Evolutionary conservation across 805 yeast genomes (phyloP).

Genomic region (Wickerhamiella australiensis): DNA sequence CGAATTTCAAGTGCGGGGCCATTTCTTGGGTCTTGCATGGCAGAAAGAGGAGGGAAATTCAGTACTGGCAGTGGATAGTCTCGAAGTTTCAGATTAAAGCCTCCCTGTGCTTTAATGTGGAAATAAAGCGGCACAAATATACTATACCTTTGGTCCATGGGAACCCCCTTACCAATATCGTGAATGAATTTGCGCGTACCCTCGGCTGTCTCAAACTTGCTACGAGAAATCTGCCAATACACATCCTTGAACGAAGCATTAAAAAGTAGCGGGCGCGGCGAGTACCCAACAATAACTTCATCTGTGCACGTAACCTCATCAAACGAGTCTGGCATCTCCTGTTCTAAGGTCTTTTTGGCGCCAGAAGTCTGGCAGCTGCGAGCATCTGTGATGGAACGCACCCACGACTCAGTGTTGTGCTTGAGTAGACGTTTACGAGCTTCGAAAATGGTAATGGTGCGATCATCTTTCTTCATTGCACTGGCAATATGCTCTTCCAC

Average conservation of each 20-base stretch:
- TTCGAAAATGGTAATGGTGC: constrained; percentile 21
- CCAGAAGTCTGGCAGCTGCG: constrained; percentile 20
- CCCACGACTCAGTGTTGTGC: constrained; percentile 57
- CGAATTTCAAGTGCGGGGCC: constrained; percentile 29
- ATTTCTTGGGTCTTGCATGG: constrained; percentile 26
- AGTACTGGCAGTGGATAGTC: constrained; percentile 82
- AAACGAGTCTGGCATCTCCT: constrained; percentile 24
- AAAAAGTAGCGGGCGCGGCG: constrained; percentile 42
- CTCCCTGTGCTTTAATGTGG: constrained; percentile 27
- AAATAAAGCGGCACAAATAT: constrained; percentile 53
- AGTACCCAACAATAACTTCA: constrained; percentile 36
- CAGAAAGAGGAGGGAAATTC: constrained; percentile 47
- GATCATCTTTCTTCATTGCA: not conserved
- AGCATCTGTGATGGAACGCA: constrained; percentile 41
- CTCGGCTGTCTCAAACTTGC: constrained; percentile 37
- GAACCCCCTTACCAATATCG: constrained; percentile 73
- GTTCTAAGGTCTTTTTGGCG: constrained; percentile 33
- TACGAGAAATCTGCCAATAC: constrained; percentile 38
- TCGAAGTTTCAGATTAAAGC: constrained; percentile 32
- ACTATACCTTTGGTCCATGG: constrained; percentile 55
- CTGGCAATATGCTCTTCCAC: not conserved
- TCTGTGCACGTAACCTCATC: constrained; percentile 32
- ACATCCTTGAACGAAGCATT: constrained; percentile 39
- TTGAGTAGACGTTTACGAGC: constrained; percentile 33
- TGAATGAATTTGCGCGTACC: constrained; percentile 50